A percentile compares a stretch with the other conserved stretches of the same genome.
These are phyloP conservation scores for Ogataea henricii DNA, from an alignment of 805 yeast genomes.

Conservation along the genomic window DNA sequence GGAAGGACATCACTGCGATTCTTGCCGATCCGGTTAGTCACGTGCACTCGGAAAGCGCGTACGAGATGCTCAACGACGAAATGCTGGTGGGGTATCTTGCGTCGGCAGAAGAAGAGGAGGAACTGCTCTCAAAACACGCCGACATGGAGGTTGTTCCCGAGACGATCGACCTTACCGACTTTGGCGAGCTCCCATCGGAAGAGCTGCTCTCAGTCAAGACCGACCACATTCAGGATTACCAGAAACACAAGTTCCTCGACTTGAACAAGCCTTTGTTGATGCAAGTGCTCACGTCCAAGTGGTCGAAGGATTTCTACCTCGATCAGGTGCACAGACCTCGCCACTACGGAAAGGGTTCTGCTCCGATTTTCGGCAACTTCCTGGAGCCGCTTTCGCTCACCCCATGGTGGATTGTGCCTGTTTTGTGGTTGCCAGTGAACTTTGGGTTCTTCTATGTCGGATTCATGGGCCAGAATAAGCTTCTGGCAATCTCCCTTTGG, in stretches of 20 bases:
- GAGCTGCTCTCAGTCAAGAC: conserved; percentile 77
- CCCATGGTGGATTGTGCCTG: conserved; percentile 93
- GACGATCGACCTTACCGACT: conserved; percentile 50
- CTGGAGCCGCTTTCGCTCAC: conserved; percentile 89
- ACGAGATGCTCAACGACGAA: conserved; percentile 84
- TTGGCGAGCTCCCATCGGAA: conserved; percentile 70
- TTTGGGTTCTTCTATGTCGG: conserved; percentile 63
- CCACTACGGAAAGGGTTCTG: conserved; percentile 96
- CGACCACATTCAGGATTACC: conserved; percentile 68
- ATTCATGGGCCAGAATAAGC: conserved; percentile 45
- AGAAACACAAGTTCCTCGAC: conserved; percentile 84
- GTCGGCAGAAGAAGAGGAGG: conserved; percentile 72
- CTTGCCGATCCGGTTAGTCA: conserved; percentile 73
- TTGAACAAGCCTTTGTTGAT: conserved; percentile 75
- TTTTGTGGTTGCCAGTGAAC: conserved; percentile 84
- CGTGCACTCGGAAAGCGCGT: conserved; percentile 82
- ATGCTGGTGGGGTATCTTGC: conserved; percentile 85
- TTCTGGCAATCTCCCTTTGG: conserved; percentile 60
- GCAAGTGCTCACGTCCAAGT: conserved; percentile 77
- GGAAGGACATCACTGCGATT: conserved; percentile 66
- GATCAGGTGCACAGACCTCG: conserved; percentile 98
- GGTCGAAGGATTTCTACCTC: conserved; percentile 85
- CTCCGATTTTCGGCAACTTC: conserved; percentile 92
- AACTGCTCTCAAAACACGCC: conserved; percentile 58
- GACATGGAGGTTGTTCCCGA: conserved; percentile 46